phyloP scores from a whole-genome alignment of 2,329 filamentous ascomycete species.

The Acrocalymma vagum region DNA sequence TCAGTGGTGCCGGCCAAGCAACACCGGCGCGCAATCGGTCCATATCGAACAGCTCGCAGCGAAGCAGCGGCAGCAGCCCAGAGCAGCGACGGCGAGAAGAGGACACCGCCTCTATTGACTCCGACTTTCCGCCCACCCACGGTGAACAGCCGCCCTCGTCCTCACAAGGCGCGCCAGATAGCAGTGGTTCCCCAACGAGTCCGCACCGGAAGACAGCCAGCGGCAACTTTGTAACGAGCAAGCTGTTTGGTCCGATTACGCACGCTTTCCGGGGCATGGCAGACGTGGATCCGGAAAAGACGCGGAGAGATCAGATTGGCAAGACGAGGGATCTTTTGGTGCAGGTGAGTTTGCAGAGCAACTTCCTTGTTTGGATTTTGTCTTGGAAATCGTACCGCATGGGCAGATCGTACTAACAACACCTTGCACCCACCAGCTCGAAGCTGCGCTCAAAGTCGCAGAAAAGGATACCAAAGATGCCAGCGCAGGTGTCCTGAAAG shows the following conservation, averaged over 20 bases:
- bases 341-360: constrained; percentile 52
- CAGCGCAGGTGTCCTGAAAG: constrained; percentile 84
- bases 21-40: constrained; percentile 72
- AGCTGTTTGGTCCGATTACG: constrained; percentile 93
- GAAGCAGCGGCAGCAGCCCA: constrained; percentile 46
- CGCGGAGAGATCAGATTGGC: constrained; percentile 89
- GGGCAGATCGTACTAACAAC: constrained; percentile 12
- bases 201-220: constrained; percentile 81
- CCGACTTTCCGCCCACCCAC: constrained; percentile 92
- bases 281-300: constrained; percentile 93
- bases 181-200: constrained; percentile 30
- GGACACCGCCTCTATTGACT: constrained; percentile 91
- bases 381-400: neutral
- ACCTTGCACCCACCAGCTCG: constrained; percentile 75
- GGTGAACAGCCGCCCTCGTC: constrained; percentile 74
- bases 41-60: constrained; percentile 61
- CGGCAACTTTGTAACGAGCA: constrained; percentile 84
- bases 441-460: constrained; percentile 88
- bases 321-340: constrained; percentile 90
- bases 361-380: neutral
- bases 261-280: constrained; percentile 97
- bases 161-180: constrained; percentile 71
- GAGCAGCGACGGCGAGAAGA: constrained; percentile 63
- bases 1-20: constrained; percentile 75
- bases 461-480: constrained; percentile 94